These are phyloP conservation scores for Albifimbria verrucaria DNA, from an alignment of 2,329 filamentous ascomycete species.

Conservation along the genomic window DNA sequence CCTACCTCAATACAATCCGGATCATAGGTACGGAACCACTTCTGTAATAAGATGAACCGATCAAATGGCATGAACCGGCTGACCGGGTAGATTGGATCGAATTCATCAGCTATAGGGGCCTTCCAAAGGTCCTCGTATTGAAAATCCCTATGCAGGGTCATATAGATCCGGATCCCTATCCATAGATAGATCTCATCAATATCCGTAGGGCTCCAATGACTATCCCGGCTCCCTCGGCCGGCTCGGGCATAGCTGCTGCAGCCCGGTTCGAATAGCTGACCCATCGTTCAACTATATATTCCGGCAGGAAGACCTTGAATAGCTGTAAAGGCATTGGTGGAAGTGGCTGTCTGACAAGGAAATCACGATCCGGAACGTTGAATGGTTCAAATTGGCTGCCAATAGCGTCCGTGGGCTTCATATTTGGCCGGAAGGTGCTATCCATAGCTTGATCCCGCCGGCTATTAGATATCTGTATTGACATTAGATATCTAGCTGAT, in stretches of 20 bases:
- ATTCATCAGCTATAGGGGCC: not conserved
- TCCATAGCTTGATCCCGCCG: not conserved
- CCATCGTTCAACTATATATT: conserved; percentile 3
- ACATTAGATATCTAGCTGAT: too few relatives aligned
- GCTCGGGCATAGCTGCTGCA: not conserved
- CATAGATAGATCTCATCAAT: not conserved
- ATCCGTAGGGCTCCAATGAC: not conserved
- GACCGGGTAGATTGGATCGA: not conserved
- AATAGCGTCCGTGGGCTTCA: not conserved
- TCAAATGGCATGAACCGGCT: not conserved
- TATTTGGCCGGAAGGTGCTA: conserved; percentile 1
- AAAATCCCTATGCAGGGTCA: too few relatives aligned
- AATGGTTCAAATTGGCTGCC: too few relatives aligned
- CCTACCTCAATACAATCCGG: too few relatives aligned
- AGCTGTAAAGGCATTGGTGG: conserved; percentile 4
- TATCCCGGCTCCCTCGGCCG: too few relatives aligned
- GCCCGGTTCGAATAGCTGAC: conserved; percentile 1
- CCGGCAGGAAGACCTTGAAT: conserved; percentile 5
- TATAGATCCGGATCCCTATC: not conserved
- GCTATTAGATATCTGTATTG: conserved; percentile 2
- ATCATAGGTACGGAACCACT: too few relatives aligned
- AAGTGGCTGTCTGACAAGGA: conserved; percentile 1
- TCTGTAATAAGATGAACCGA: not conserved
- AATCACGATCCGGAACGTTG: conserved; percentile 2
- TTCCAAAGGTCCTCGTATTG: too few relatives aligned